Conservation (phyloP, 257 asterid species). For the Prunella vulgaris region DNA sequence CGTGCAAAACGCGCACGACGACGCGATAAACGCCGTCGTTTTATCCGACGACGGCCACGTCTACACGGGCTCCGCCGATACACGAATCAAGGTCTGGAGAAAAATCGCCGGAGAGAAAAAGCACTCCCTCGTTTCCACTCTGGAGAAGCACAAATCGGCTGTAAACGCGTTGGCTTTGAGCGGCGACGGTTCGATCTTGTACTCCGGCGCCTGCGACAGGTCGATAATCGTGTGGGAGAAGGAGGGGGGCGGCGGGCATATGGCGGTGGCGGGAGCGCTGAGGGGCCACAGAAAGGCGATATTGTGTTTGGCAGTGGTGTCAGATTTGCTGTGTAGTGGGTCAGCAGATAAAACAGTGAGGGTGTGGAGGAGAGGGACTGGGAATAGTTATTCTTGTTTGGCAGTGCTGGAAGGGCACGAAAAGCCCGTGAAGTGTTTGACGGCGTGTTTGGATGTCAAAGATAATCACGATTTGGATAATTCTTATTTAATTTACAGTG, state of each 20-base stretch:
- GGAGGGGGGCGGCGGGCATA: slow-evolving; percentile 35
- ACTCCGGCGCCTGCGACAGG: slow-evolving; percentile 80
- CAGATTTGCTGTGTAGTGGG: slow-evolving; percentile 62
- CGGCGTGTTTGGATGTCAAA: slow-evolving; percentile 35
- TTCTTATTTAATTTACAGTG: slow-evolving; percentile 53
- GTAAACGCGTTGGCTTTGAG: slow-evolving; percentile 69
- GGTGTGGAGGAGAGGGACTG: slow-evolving; percentile 58
- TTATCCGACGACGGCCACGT: slow-evolving; percentile 43
- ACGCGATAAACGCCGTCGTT: slow-evolving; percentile 68
- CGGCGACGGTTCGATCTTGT: slow-evolving; percentile 43
- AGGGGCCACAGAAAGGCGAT: slow-evolving; percentile 74
- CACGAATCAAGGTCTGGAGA: slow-evolving; percentile 56
- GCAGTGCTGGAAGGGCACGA: slow-evolving; percentile 66
- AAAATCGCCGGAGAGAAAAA: slow-evolving; percentile 24
- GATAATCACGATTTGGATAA: slow-evolving; percentile 6
- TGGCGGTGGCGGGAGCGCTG: slow-evolving; percentile 68
- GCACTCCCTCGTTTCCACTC: slow-evolving; percentile 38
- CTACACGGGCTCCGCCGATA: slow-evolving; percentile 75
- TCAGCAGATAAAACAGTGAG: slow-evolving; percentile 72
- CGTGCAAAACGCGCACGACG: slow-evolving; percentile 59
- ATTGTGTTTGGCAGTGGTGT: slow-evolving; percentile 47
- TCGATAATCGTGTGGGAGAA: slow-evolving; percentile 76
- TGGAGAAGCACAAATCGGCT: slow-evolving; percentile 63
- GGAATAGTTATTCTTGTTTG: slow-evolving; percentile 47
- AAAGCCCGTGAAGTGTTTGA: slow-evolving; percentile 68